Evolutionary conservation across 2,329 filamentous ascomycete genomes (phyloP).

Genomic region (Fusarium euwallaceae): DNA sequence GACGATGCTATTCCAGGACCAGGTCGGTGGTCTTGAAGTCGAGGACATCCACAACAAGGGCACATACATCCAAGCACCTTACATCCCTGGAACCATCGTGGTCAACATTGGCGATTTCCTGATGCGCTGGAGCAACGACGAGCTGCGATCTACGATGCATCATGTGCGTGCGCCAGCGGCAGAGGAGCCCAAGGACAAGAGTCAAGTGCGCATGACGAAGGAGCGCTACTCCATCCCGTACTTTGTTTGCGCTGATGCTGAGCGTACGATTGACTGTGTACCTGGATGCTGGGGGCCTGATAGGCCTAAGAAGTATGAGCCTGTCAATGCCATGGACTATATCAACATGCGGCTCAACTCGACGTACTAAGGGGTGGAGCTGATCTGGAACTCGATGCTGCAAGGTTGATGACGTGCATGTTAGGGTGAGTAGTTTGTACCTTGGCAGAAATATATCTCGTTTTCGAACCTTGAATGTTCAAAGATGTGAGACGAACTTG

Average conservation of each 20-base stretch:
- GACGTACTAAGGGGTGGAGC: constrained; percentile 19
- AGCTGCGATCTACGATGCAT: constrained; percentile 53
- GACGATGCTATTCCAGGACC: constrained; percentile 63
- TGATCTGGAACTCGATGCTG: not conserved
- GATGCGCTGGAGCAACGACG: constrained; percentile 56
- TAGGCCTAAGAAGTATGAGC: constrained; percentile 62
- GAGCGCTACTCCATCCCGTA: constrained; percentile 53
- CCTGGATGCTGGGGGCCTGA: constrained; percentile 41
- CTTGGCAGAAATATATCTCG: not conserved
- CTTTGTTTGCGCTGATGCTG: constrained; percentile 64
- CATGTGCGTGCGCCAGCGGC: constrained; percentile 57
- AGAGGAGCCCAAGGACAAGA: constrained; percentile 25
- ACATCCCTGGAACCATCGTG: constrained; percentile 52
- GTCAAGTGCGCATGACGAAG: constrained; percentile 57
- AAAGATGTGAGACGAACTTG: not conserved
- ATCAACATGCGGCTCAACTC: constrained; percentile 46
- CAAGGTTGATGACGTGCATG: not conserved
- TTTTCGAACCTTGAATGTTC: not conserved
- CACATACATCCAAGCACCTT: constrained; percentile 50
- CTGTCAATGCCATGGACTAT: constrained; percentile 50
- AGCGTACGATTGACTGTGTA: constrained; percentile 49
- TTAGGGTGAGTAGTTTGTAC: not conserved
- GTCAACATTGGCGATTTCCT: constrained; percentile 57
- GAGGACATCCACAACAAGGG: constrained; percentile 53
- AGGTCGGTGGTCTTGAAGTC: constrained; percentile 61